Conservation (phyloP, 805 yeast genomes). For the Kodamaea lidongshanica region DNA sequence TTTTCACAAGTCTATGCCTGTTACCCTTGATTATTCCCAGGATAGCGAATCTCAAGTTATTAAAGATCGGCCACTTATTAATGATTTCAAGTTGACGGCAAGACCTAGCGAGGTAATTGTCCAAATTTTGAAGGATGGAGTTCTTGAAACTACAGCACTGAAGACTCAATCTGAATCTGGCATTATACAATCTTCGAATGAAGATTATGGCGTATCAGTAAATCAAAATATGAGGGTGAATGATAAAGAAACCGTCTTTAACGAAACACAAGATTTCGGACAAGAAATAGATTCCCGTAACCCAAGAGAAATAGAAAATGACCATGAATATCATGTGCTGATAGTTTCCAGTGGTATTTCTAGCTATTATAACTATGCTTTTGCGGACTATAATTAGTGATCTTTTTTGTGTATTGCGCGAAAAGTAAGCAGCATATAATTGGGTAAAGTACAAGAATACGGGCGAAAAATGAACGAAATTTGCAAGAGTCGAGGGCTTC, state of each 20-base stretch:
- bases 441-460: no score
- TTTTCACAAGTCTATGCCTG: neutral
- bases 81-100: no score
- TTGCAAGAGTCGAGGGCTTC: no score
- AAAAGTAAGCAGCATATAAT: no score
- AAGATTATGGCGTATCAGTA: neutral
- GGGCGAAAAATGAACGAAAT: no score
- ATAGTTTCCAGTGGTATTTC: conserved; percentile 3
- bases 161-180: neutral
- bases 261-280: conserved; percentile 1
- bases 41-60: no score
- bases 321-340: neutral
- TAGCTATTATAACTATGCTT: conserved; percentile 7
- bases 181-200: neutral
- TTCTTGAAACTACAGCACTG: neutral
- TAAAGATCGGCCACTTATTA: no score
- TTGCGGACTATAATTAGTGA: conserved; percentile 4
- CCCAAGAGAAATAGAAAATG: neutral
- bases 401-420: neutral
- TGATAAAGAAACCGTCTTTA: conserved; percentile 3
- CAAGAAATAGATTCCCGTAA: conserved; percentile 2
- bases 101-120: neutral
- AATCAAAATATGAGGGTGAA: conserved; percentile 9
- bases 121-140: neutral
- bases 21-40: neutral